A percentile compares a stretch with the other conserved stretches of the same genome.
Evolutionary conservation across 495 filamentous ascomycete species (phyloP).

Genomic region (Tuber aestivum): DNA sequence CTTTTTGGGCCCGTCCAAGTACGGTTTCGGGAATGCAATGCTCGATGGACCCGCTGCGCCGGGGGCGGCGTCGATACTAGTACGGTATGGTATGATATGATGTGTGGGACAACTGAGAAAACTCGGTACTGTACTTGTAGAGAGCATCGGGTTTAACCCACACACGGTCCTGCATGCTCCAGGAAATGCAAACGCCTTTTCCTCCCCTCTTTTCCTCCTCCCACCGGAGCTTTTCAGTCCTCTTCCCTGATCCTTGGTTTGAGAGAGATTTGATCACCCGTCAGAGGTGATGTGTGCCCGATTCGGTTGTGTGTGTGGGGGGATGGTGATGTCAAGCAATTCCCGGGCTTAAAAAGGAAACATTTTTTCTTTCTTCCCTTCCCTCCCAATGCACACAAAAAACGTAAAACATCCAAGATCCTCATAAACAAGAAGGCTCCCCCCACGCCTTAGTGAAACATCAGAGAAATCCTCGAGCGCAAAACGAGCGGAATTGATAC

Average conservation of each 20-base stretch:
- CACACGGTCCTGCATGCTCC: neutral
- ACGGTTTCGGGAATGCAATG: slow-evolving; percentile 5
- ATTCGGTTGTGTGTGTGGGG: neutral
- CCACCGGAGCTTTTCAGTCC: neutral
- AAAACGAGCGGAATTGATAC: neutral
- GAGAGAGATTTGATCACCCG: slow-evolving; percentile 1
- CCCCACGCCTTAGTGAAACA: neutral
- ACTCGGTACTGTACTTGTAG: no score
- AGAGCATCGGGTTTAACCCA: neutral
- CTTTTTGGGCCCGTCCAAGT: neutral
- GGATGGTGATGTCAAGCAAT: neutral
- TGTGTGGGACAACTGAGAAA: neutral
- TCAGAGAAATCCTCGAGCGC: neutral
- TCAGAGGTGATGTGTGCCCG: neutral
- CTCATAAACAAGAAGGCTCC: neutral
- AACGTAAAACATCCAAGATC: neutral
- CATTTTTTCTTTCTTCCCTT: neutral
- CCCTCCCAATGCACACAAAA: neutral
- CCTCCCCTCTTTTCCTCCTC: neutral
- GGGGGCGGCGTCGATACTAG: slow-evolving; percentile 2
- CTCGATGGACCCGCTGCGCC: slow-evolving; percentile 2
- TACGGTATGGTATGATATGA: neutral
- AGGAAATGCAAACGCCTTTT: neutral
- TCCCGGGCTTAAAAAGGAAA: neutral
- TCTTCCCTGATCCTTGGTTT: neutral